A percentile compares a stretch with the other conserved stretches of the same genome.
Conservation (phyloP, 257 asterid species). For the Ilex aquifolium region DNA sequence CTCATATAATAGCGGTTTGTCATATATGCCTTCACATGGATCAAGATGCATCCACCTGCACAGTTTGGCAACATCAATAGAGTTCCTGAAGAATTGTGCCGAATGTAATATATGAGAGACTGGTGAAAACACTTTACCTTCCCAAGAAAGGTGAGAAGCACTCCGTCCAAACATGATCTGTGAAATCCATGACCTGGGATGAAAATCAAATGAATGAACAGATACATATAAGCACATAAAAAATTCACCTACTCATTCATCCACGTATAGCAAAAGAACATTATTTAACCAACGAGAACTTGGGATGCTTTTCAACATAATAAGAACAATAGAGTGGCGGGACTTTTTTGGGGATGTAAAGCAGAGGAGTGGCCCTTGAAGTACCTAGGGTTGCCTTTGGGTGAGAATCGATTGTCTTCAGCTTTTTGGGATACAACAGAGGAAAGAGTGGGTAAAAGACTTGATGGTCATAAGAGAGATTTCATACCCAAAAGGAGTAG, state of each 20-base stretch:
- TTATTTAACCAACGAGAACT: no score
- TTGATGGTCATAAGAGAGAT: no score
- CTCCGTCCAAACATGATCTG: conserved; percentile 98
- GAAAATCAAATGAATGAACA: conserved; percentile 1
- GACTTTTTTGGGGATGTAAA: no score
- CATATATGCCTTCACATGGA: conserved; percentile 95
- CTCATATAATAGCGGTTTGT: conserved; percentile 87
- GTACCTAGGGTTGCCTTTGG: no score
- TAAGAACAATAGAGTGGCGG: no score
- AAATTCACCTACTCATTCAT: not conserved
- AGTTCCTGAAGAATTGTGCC: conserved; percentile 12
- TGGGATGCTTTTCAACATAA: no score
- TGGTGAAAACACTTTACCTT: conserved; percentile 44
- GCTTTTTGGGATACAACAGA: no score
- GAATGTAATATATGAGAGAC: conserved; percentile 2
- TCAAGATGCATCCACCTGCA: conserved; percentile 99
- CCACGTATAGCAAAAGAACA: no score
- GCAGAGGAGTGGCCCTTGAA: no score
- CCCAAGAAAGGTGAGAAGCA: conserved; percentile 74
- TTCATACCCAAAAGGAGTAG: no score
- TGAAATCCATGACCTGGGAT: conserved; percentile 75
- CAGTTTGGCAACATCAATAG: conserved; percentile 12
- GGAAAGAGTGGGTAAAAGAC: no score
- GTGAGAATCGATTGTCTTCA: no score
- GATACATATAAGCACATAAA: conserved; percentile 8